Conservation (phyloP, 768 basidiomycete species). For the Termitomyces sp. region DNA sequence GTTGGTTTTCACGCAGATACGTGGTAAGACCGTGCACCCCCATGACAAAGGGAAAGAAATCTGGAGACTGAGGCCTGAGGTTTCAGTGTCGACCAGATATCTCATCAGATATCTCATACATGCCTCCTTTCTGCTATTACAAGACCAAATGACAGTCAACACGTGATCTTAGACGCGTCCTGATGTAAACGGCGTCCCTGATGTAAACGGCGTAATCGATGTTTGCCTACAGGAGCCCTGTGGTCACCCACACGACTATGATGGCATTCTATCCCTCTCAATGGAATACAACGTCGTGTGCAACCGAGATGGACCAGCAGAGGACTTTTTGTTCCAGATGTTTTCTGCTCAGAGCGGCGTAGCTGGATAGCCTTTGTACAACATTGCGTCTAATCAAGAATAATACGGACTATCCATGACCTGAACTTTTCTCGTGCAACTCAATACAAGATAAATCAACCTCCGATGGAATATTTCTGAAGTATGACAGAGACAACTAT, state of each 20-base stretch:
- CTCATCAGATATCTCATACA: too few relatives aligned
- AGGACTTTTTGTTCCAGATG: too few relatives aligned
- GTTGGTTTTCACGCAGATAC: conserved; percentile 44
- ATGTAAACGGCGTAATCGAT: too few relatives aligned
- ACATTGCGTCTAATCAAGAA: not conserved
- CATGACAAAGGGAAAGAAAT: conserved; percentile 24
- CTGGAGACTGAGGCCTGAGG: too few relatives aligned
- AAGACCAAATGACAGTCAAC: not conserved
- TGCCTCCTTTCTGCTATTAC: not conserved
- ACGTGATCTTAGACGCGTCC: not conserved
- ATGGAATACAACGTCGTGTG: too few relatives aligned
- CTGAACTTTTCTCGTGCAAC: too few relatives aligned
- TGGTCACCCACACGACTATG: not conserved
- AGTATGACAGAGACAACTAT: not conserved
- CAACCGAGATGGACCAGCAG: too few relatives aligned
- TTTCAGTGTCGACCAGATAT: too few relatives aligned
- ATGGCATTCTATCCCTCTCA: too few relatives aligned
- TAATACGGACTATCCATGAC: not conserved
- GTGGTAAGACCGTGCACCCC: conserved; percentile 50
- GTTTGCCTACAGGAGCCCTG: not conserved
- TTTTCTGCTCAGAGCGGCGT: too few relatives aligned
- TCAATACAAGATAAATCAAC: not conserved
- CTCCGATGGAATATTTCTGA: not conserved
- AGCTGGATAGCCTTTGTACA: not conserved
- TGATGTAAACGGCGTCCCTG: too few relatives aligned